Conservation (phyloP, 345 rosid genomes). For the Pistacia integerrima region DNA sequence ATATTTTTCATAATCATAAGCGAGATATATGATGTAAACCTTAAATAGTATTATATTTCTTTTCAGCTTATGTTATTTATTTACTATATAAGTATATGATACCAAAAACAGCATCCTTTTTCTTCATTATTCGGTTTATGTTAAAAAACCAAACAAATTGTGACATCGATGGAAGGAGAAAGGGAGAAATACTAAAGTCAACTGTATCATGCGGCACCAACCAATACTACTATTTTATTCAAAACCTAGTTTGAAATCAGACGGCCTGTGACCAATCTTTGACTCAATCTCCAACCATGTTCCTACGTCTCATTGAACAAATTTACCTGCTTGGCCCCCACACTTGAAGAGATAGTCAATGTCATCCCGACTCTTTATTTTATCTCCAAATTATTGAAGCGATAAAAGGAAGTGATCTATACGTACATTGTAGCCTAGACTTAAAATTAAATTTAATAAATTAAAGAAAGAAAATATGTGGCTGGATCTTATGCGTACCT, state of each 20-base stretch:
- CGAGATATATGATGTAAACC: too few relatives aligned
- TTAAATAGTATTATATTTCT: too few relatives aligned
- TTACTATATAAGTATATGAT: too few relatives aligned
- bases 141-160: background rate
- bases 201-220: conserved; percentile 40
- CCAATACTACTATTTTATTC: background rate
- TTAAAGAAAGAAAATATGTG: background rate
- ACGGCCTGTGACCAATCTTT: conserved; percentile 29
- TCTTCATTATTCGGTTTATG: too few relatives aligned
- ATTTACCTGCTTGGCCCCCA: conserved; percentile 26
- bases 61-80: too few relatives aligned
- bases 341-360: conserved; percentile 6
- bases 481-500: conserved; percentile 33
- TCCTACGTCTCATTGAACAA: conserved; percentile 15
- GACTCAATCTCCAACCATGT: conserved; percentile 27
- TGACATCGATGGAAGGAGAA: background rate
- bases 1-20: too few relatives aligned
- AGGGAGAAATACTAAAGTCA: conserved; percentile 30
- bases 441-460: conserved; percentile 3
- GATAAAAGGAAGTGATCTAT: background rate
- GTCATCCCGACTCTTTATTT: background rate
- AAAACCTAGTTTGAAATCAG: background rate
- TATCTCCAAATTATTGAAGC: background rate
- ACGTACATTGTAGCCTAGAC: background rate
- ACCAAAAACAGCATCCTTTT: too few relatives aligned